These are phyloP conservation scores for Phyllosticta capitalensis DNA, from an alignment of 2,329 filamentous ascomycete genomes.

Conservation along the genomic window DNA sequence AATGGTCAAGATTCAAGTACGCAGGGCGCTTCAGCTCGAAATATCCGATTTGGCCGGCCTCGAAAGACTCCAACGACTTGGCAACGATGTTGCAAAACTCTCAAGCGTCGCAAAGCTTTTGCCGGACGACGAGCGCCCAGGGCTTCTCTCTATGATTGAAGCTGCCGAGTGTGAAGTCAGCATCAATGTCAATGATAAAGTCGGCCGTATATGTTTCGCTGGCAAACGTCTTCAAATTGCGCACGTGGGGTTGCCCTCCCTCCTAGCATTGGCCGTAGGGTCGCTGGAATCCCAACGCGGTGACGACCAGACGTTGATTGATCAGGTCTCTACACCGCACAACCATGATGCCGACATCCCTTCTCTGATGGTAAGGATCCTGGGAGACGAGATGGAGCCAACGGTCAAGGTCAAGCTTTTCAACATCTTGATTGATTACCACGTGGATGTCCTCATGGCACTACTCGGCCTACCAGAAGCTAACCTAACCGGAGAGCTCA, in stretches of 20 bases:
- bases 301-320: conserved; percentile 60
- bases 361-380: conserved; percentile 78
- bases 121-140: conserved; percentile 89
- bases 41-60: conserved; percentile 57
- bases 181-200: conserved; percentile 54
- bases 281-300: conserved; percentile 55
- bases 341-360: conserved; percentile 38
- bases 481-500: conserved; percentile 55
- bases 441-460: conserved; percentile 72
- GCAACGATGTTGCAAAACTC: conserved; percentile 69
- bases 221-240: conserved; percentile 22
- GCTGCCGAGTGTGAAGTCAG: conserved; percentile 26
- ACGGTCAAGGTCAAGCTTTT: conserved; percentile 79
- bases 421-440: conserved; percentile 80
- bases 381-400: conserved; percentile 91
- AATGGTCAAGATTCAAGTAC: conserved; percentile 60
- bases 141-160: conserved; percentile 68
- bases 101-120: conserved; percentile 89
- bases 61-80: conserved; percentile 58
- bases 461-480: conserved; percentile 61
- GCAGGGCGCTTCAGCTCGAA: background rate
- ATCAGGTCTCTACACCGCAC: conserved; percentile 42
- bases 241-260: conserved; percentile 71
- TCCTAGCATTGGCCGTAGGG: conserved; percentile 69
- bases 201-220: conserved; percentile 50